Evolutionary conservation across 768 basidiomycete genomes (phyloP).

Genomic region (Boletus subparvulus): DNA sequence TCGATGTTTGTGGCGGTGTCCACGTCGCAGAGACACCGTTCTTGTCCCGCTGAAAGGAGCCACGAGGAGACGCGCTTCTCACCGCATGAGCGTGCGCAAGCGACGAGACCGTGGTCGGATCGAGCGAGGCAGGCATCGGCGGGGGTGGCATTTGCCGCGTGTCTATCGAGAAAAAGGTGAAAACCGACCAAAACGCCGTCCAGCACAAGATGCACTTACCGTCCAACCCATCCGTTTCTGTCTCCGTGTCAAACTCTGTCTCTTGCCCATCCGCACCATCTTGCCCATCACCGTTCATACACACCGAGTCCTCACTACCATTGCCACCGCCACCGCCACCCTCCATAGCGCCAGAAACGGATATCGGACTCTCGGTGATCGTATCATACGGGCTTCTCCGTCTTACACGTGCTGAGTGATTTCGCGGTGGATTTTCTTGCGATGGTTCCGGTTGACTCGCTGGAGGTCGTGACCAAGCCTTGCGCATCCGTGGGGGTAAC

Average conservation of each 20-base stretch:
- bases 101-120: constrained; percentile 40
- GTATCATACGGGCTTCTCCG: constrained; percentile 20
- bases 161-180: constrained; percentile 28
- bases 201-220: constrained; percentile 15
- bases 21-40: constrained; percentile 11
- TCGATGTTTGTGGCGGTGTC: constrained; percentile 10
- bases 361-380: constrained; percentile 23
- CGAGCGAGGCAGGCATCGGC: constrained; percentile 45
- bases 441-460: background rate
- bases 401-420: constrained; percentile 13
- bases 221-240: constrained; percentile 25
- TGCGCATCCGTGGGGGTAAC: constrained; percentile 68
- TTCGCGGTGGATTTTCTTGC: background rate
- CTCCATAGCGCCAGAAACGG: constrained; percentile 8
- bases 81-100: constrained; percentile 20
- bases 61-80: constrained; percentile 22
- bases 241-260: constrained; percentile 34
- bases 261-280: constrained; percentile 26
- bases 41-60: constrained; percentile 14
- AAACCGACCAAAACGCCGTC: background rate
- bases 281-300: constrained; percentile 8
- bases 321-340: background rate
- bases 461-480: constrained; percentile 36
- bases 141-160: constrained; percentile 50
- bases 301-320: background rate